Conservation (phyloP, 805 yeast species). For the Kodamaea leandrae region DNA sequence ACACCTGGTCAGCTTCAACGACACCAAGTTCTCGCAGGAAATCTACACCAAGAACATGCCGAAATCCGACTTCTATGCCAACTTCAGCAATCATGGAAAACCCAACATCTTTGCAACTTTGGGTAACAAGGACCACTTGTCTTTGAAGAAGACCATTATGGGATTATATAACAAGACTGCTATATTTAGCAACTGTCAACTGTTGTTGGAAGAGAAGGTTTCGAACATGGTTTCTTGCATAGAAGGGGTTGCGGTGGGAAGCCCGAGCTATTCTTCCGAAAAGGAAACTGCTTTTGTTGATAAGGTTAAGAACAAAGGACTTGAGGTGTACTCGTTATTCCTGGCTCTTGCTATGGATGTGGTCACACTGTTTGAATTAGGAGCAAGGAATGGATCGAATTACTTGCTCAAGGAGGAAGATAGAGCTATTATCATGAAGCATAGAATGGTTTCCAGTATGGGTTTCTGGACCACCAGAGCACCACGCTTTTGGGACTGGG, state of each 20-base stretch:
- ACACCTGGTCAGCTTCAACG: slow-evolving; percentile 56
- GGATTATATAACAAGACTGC: slow-evolving; percentile 35
- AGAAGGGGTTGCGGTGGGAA: too few relatives aligned
- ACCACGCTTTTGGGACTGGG: slow-evolving; percentile 53
- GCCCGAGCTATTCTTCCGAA: slow-evolving; percentile 32
- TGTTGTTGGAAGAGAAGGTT: slow-evolving; percentile 25
- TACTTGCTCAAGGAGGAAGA: slow-evolving; percentile 40
- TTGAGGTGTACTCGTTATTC: slow-evolving; percentile 61
- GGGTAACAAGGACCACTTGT: slow-evolving; percentile 47
- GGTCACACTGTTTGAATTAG: slow-evolving; percentile 59
- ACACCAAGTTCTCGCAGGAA: slow-evolving; percentile 48
- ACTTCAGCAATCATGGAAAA: slow-evolving; percentile 57
- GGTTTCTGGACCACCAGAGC: slow-evolving; percentile 64
- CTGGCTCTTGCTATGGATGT: slow-evolving; percentile 73
- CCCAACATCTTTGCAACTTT: slow-evolving; percentile 58
- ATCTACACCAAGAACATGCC: slow-evolving; percentile 58
- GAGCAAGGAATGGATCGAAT: slow-evolving; percentile 45
- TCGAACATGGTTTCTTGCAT: slow-evolving; percentile 27
- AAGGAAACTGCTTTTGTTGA: slow-evolving; percentile 38
- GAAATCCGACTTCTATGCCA: slow-evolving; percentile 56
- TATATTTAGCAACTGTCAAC: slow-evolving; percentile 30
- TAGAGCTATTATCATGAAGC: slow-evolving; percentile 41
- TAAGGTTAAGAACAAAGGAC: too few relatives aligned
- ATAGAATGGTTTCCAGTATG: slow-evolving; percentile 51
- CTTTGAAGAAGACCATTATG: slow-evolving; percentile 31